Evolutionary conservation across 1,284 basidiomycete species (phyloP), one percentile per base, ranked within the genome.

Genomic region (Leccinum fallax): DNA sequence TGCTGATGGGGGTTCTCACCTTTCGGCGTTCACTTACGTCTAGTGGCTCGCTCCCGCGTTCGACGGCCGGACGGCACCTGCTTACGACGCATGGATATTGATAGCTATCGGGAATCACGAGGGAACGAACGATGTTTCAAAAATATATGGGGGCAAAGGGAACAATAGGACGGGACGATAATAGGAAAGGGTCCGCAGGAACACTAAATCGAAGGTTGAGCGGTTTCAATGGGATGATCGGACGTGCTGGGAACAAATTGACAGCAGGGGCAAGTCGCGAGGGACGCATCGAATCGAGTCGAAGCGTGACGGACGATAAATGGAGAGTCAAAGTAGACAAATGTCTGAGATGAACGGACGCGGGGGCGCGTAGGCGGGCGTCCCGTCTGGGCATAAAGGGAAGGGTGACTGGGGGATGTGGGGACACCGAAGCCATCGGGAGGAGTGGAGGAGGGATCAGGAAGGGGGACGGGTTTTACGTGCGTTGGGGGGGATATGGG

Each of bases 11-110:
- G 72, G 63, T 48, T 48, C 62, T 60, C 70, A 65, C 62, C 57
- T 71, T 66, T 63, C 66, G 69, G 60, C 49, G 63, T 70, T 72
- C 70, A 73, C 67, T 73, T 73, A 73, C 73, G 72, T 73, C 64
- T 61, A 53, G 64, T 66, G 62, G 63, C 69, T 73, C 71, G 71
- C 71, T 76, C 63, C 71, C 71, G 74, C 64, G 69, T 63, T 66
- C 56, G 53, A 72, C 63, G 72, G 70, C 61, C 61, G 63, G 60
- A 60, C 32, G 63, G 43, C 19, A 46, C 26, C 56, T 53, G 61
- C 62, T 63, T 65, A 58, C 57, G 59, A 61, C n/a, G 52, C 30
- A 56, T 54, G 59, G 61, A 59, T 64, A 70, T 66, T 67, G 72
- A 71, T 69, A 65, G 61, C 54, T 48, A 61, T 60, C 59, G 57